These are phyloP conservation scores for Hygrocybe punicea DNA, from an alignment of 768 basidiomycete genomes.

Conservation along the genomic window DNA sequence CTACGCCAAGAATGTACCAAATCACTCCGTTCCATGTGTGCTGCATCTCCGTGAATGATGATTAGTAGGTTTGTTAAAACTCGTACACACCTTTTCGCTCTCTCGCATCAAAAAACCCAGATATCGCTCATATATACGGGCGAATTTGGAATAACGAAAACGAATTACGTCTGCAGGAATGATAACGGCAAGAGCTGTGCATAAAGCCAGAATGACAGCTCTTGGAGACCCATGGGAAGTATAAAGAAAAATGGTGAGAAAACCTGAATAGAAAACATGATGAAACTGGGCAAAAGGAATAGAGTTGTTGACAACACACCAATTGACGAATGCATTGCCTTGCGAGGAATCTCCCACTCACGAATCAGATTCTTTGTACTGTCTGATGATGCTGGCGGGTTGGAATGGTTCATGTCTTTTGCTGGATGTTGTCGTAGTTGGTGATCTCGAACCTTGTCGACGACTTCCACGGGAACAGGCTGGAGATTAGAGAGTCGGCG, in stretches of 20 bases:
- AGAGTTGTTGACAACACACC: slow-evolving; percentile 46
- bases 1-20: slow-evolving; percentile 86
- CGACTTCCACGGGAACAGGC: slow-evolving; percentile 27
- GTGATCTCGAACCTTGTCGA: slow-evolving; percentile 30
- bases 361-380: slow-evolving; percentile 27
- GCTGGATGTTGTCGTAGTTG: slow-evolving; percentile 18
- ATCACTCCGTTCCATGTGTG: slow-evolving; percentile 80
- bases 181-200: slow-evolving; percentile 63
- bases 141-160: slow-evolving; percentile 62
- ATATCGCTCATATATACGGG: slow-evolving; percentile 61
- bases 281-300: slow-evolving; percentile 2
- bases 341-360: slow-evolving; percentile 91
- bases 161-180: slow-evolving; percentile 74
- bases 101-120: slow-evolving; percentile 89
- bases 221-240: slow-evolving; percentile 58
- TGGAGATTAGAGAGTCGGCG: slow-evolving; percentile 44
- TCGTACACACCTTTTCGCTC: slow-evolving; percentile 62
- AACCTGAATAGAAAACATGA: slow-evolving; percentile 27
- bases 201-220: slow-evolving; percentile 58
- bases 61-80: not conserved
- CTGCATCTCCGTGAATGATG: slow-evolving; percentile 30
- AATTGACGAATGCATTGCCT: slow-evolving; percentile 83
- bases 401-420: not conserved
- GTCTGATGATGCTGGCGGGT: slow-evolving; percentile 1
- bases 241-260: slow-evolving; percentile 44